These are phyloP conservation scores for Pseudonectria foliicola DNA, from an alignment of 2,329 filamentous ascomycete species.

Conservation along the genomic window DNA sequence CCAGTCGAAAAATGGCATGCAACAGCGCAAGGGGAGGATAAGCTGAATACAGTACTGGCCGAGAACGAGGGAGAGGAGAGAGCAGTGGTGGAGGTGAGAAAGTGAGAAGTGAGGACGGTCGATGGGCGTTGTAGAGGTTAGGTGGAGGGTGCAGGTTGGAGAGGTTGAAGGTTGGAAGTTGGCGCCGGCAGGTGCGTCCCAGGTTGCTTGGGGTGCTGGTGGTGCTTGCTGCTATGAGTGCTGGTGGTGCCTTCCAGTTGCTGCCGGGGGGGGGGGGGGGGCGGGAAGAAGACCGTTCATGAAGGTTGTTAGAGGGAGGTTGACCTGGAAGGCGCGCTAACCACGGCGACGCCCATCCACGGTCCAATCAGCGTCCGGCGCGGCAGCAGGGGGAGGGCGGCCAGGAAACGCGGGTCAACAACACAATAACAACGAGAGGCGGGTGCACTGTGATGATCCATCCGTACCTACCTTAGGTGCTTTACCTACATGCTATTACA, in stretches of 20 bases:
- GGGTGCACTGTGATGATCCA: conserved; percentile 5
- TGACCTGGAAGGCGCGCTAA: conserved; percentile 23
- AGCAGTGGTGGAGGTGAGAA: no score
- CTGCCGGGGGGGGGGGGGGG: conserved; percentile 14
- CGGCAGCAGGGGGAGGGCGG: conserved; percentile 14
- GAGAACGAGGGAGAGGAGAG: conserved; percentile 10
- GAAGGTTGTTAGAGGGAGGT: conserved; percentile 22
- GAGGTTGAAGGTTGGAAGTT: conserved; percentile 10
- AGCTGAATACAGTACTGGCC: conserved; percentile 12
- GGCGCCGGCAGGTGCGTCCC: conserved; percentile 4
- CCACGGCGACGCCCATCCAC: background rate
- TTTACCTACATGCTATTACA: no score
- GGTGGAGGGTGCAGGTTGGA: conserved; percentile 4
- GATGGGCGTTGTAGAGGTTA: conserved; percentile 7
- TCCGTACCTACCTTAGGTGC: no score
- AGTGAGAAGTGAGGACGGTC: no score
- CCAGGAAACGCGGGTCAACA: conserved; percentile 25
- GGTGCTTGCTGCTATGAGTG: background rate
- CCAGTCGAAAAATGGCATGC: conserved; percentile 1
- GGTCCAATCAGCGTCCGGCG: conserved; percentile 4
- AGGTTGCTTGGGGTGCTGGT: no score
- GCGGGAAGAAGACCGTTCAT: conserved; percentile 19
- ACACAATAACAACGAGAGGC: conserved; percentile 17
- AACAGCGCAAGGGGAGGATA: conserved; percentile 14
- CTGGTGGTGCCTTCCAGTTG: conserved; percentile 6